Conservation (phyloP, 768 basidiomycete species). For the Gloeophyllum trabeum region DNA sequence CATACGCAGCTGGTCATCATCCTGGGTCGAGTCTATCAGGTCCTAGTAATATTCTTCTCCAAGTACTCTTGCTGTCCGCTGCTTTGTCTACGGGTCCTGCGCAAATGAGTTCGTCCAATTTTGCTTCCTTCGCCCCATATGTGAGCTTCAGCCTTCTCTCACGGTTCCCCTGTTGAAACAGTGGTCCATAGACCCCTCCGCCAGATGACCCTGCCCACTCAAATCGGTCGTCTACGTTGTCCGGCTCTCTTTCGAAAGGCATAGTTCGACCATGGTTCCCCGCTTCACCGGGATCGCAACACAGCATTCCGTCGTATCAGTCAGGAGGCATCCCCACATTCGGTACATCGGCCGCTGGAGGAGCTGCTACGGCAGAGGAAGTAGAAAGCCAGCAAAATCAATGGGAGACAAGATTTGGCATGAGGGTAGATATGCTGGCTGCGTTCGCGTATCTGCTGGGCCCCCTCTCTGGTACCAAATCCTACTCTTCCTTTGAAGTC, state of each 20-base stretch:
- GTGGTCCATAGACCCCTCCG: conserved; percentile 33
- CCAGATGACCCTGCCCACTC: conserved; percentile 36
- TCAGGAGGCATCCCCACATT: conserved; percentile 57
- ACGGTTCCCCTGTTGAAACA: neutral
- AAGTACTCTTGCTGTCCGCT: too few species aligned
- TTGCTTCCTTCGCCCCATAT: conserved; percentile 48
- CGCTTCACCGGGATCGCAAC: conserved; percentile 15
- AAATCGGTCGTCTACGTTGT: neutral
- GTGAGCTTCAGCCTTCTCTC: conserved; percentile 21
- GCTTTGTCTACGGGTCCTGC: too few species aligned
- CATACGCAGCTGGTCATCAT: too few species aligned
- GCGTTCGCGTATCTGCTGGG: conserved; percentile 58
- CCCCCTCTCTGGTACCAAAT: conserved; percentile 51
- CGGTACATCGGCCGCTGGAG: conserved; percentile 28
- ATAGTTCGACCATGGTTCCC: conserved; percentile 43
- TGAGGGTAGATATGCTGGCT: conserved; percentile 57
- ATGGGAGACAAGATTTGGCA: conserved; percentile 62
- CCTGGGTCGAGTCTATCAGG: too few species aligned
- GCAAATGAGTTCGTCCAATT: conserved; percentile 24
- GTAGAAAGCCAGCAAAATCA: conserved; percentile 33
- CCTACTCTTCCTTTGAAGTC: neutral
- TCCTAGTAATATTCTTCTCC: too few species aligned
- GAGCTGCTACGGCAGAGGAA: conserved; percentile 26
- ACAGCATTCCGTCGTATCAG: conserved; percentile 44
- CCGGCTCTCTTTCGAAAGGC: conserved; percentile 16